These are phyloP conservation scores for Kazachstania psychrophila DNA, from an alignment of 805 yeast genomes.

Conservation along the genomic window DNA sequence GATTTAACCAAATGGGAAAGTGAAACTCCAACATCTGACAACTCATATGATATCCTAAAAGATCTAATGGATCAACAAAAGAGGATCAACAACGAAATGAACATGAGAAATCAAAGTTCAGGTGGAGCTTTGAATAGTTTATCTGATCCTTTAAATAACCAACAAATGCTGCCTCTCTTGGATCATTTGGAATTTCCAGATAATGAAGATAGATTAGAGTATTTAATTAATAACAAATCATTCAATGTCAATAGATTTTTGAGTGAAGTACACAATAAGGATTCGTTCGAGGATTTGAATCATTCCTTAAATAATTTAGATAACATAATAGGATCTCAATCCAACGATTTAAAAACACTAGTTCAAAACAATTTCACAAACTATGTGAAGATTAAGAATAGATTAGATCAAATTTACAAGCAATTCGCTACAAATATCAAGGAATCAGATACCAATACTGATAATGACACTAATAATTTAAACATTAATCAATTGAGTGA, in stretches of 20 bases:
- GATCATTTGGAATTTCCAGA: constrained; percentile 33
- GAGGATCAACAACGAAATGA: neutral
- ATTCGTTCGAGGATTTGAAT: constrained; percentile 42
- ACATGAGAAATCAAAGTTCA: constrained; percentile 8
- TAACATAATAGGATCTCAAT: constrained; percentile 39
- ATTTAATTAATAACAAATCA: constrained; percentile 45
- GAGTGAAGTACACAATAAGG: constrained; percentile 45
- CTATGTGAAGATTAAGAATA: constrained; percentile 56
- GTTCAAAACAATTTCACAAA: constrained; percentile 53
- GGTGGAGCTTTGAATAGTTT: constrained; percentile 12
- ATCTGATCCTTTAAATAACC: constrained; percentile 52
- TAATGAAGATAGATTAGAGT: constrained; percentile 34
- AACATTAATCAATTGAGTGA: constrained; percentile 32
- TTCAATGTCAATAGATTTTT: constrained; percentile 52
- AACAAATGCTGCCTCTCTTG: constrained; percentile 31
- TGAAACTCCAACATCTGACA: constrained; percentile 19
- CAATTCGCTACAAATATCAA: constrained; percentile 34
- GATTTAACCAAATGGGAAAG: constrained; percentile 20
- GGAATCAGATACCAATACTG: constrained; percentile 9
- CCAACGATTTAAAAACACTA: constrained; percentile 40
- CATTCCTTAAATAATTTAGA: constrained; percentile 43
- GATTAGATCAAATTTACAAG: constrained; percentile 49
- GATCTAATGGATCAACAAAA: constrained; percentile 25
- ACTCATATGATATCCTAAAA: constrained; percentile 29
- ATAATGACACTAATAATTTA: constrained; percentile 26